Conservation (phyloP, 2,329 filamentous ascomycete genomes). For the Plectosphaerella cucumerina region DNA sequence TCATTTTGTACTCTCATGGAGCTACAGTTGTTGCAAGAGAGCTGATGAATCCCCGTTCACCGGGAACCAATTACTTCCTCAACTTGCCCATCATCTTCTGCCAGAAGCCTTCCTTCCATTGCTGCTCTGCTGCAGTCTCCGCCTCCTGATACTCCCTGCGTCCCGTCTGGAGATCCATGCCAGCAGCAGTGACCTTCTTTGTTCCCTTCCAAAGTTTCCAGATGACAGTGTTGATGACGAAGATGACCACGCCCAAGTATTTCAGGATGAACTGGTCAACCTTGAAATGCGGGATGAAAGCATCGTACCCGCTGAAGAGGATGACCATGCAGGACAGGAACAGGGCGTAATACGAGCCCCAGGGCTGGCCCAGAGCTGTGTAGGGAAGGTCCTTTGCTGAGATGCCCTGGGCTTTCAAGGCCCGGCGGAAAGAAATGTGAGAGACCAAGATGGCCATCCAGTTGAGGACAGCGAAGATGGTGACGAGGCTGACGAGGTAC, state of each 20-base stretch:
- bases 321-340: conserved; percentile 46
- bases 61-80: neutral
- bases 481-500: conserved; percentile 68
- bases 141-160: conserved; percentile 23
- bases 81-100: neutral
- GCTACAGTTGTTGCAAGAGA: no score
- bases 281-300: conserved; percentile 61
- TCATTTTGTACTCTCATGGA: no score
- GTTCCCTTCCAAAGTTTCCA: conserved; percentile 61
- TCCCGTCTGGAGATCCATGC: conserved; percentile 54
- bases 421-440: conserved; percentile 33
- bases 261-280: conserved; percentile 60
- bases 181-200: conserved; percentile 43
- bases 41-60: no score
- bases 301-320: conserved; percentile 56
- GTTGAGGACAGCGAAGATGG: conserved; percentile 71
- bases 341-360: conserved; percentile 29
- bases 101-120: neutral
- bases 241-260: conserved; percentile 32
- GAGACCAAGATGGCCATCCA: conserved; percentile 56
- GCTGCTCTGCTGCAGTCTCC: neutral
- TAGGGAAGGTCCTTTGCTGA: conserved; percentile 29
- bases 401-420: conserved; percentile 31
- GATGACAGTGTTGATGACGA: conserved; percentile 55
- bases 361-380: conserved; percentile 31